These are phyloP conservation scores for Iberis pinnata DNA, from an alignment of 345 rosid genomes.

Conservation along the genomic window DNA sequence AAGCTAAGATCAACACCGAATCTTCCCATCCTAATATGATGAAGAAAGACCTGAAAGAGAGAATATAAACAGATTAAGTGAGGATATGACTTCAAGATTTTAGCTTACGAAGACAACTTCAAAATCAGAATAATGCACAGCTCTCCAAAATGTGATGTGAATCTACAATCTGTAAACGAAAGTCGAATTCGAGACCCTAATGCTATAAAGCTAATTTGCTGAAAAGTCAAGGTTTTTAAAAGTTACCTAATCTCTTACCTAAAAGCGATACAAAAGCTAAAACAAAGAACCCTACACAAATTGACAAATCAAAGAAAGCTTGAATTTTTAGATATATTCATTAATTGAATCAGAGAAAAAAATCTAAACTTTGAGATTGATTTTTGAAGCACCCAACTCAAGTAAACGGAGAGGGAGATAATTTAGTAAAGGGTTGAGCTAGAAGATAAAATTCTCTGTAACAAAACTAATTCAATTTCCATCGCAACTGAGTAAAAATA, in stretches of 20 bases:
- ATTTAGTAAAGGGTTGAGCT: too few species aligned
- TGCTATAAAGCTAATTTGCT: conserved; percentile 17
- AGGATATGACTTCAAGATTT: neutral
- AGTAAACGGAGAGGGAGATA: too few species aligned
- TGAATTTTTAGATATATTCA: conserved; percentile 22
- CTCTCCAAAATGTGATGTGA: neutral
- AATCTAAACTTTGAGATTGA: neutral
- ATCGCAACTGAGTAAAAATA: too few species aligned
- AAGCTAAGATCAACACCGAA: too few species aligned
- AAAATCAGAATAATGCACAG: neutral
- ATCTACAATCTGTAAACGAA: conserved; percentile 3
- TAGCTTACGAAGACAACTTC: neutral
- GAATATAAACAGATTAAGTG: neutral
- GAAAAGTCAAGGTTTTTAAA: conserved; percentile 22
- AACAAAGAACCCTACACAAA: conserved; percentile 31
- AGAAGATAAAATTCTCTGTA: too few species aligned
- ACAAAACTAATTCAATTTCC: too few species aligned
- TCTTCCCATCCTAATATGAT: too few species aligned
- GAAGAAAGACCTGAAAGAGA: conserved; percentile 19
- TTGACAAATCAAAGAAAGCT: conserved; percentile 18
- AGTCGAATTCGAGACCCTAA: too few species aligned
- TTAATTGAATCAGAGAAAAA: conserved; percentile 10
- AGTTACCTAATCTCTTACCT: conserved; percentile 27
- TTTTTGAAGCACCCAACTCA: too few species aligned
- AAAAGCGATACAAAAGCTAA: conserved; percentile 15